Percentiles rank a stretch among this genome's conserved stretches.
These are phyloP conservation scores for Xylariaceae sp. DNA, from an alignment of 2,329 filamentous ascomycete genomes.

Conservation along the genomic window DNA sequence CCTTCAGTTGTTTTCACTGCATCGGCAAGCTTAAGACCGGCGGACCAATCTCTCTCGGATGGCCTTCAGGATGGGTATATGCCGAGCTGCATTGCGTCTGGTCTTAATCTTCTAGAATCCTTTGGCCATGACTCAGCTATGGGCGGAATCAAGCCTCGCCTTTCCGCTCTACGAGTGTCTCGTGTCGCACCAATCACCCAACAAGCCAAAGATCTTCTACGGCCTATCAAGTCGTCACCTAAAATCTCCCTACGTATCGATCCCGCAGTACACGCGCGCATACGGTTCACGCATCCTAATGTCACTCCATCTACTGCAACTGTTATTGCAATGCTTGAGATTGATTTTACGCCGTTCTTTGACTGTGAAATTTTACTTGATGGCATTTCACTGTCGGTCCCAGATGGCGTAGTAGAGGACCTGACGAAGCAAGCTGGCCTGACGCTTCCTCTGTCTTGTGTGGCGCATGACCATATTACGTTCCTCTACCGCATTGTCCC, in stretches of 20 bases:
- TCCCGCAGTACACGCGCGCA: conserved; percentile 71
- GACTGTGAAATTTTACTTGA: conserved; percentile 67
- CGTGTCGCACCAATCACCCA: conserved; percentile 71
- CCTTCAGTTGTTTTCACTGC: conserved; percentile 69
- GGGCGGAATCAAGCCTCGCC: conserved; percentile 61
- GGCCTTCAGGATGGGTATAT: conserved; percentile 64
- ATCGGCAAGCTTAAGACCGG: conserved; percentile 61
- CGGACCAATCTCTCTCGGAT: conserved; percentile 46
- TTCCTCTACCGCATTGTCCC: conserved; percentile 71
- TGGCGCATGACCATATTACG: conserved; percentile 74
- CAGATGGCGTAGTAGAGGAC: conserved; percentile 61
- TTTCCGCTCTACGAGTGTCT: conserved; percentile 75
- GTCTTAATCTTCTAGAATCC: conserved; percentile 76
- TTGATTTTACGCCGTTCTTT: conserved; percentile 73
- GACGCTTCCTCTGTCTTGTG: conserved; percentile 61
- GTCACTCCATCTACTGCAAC: conserved; percentile 60
- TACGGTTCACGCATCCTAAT: conserved; percentile 70
- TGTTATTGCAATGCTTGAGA: conserved; percentile 70
- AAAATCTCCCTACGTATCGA: conserved; percentile 65
- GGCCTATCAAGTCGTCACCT: conserved; percentile 66
- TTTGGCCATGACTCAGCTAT: conserved; percentile 69
- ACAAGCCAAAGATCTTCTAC: conserved; percentile 59
- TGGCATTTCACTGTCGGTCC: conserved; percentile 59
- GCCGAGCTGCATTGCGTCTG: conserved; percentile 67
- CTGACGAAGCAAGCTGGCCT: conserved; percentile 56